Evolutionary conservation across 2,329 filamentous ascomycete species (phyloP).

Genomic region (Pseudogymnoascus sp.): DNA sequence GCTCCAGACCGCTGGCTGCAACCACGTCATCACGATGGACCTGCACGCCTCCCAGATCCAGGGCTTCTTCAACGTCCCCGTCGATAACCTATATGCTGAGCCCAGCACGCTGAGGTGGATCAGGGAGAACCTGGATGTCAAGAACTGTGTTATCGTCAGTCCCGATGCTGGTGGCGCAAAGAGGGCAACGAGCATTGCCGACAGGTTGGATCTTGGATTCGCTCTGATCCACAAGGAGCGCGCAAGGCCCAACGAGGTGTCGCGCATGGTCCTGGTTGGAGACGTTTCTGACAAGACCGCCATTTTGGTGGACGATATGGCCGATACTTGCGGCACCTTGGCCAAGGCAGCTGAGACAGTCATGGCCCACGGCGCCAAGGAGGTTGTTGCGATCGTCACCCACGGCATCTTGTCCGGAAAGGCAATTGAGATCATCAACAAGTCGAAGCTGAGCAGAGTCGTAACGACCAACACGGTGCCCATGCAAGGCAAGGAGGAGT

Average conservation of each 20-base stretch:
- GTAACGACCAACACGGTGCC: conserved; percentile 90
- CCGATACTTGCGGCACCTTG: conserved; percentile 85
- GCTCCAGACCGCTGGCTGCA: conserved; percentile 89
- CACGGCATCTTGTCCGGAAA: conserved; percentile 86
- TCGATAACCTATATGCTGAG: conserved; percentile 82
- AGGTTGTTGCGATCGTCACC: conserved; percentile 91
- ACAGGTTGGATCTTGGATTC: conserved; percentile 82
- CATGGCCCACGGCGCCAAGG: conserved; percentile 74
- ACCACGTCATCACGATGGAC: conserved; percentile 93
- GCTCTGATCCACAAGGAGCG: conserved; percentile 97
- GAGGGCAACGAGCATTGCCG: conserved; percentile 87
- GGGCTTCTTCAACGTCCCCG: conserved; percentile 83
- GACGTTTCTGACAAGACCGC: conserved; percentile 86
- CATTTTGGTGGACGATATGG: conserved; percentile 97
- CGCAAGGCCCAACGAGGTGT: conserved; percentile 82
- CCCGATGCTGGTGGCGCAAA: conserved; percentile 94
- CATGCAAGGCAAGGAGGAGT: conserved; percentile 69
- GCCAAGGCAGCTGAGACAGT: conserved; percentile 85
- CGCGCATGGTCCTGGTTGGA: conserved; percentile 91
- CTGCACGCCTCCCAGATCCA: conserved; percentile 90
- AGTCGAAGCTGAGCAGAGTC: conserved; percentile 65
- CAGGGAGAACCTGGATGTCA: conserved; percentile 69
- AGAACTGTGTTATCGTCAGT: conserved; percentile 87
- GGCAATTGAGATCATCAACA: conserved; percentile 73
- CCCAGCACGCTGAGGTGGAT: conserved; percentile 91